These are phyloP conservation scores for Paecilomyces niveus DNA, from an alignment of 2,329 filamentous ascomycete genomes.

Conservation along the genomic window DNA sequence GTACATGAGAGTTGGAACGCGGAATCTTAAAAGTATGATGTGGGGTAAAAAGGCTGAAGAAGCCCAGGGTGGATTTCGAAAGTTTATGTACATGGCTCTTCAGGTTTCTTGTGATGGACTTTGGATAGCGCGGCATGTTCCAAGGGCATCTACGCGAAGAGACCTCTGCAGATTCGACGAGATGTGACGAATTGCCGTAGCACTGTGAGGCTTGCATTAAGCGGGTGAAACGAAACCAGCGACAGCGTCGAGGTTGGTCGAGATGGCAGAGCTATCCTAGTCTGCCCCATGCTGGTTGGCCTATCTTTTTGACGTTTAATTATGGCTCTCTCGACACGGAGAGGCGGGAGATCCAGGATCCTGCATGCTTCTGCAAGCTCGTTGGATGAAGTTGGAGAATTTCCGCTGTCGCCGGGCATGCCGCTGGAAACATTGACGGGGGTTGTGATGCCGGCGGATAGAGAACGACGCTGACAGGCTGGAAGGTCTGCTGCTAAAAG, in stretches of 20 bases:
- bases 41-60: neutral
- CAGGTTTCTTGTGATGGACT: neutral
- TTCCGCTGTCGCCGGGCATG: neutral
- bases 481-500: neutral
- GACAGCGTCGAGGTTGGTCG: neutral
- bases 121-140: neutral
- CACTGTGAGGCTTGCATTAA: neutral
- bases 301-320: neutral
- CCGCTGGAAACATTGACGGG: neutral
- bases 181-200: neutral
- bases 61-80: neutral
- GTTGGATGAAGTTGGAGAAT: neutral
- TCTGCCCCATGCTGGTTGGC: neutral
- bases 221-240: neutral
- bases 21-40: neutral
- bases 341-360: neutral
- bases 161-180: neutral
- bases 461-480: neutral
- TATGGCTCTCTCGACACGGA: neutral
- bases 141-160: neutral
- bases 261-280: neutral
- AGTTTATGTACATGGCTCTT: neutral
- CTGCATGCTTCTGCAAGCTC: neutral
- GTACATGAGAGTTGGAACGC: neutral
- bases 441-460: neutral